phyloP scores from a whole-genome alignment of 257 asterid species.

The Salvia hispanica region DNA sequence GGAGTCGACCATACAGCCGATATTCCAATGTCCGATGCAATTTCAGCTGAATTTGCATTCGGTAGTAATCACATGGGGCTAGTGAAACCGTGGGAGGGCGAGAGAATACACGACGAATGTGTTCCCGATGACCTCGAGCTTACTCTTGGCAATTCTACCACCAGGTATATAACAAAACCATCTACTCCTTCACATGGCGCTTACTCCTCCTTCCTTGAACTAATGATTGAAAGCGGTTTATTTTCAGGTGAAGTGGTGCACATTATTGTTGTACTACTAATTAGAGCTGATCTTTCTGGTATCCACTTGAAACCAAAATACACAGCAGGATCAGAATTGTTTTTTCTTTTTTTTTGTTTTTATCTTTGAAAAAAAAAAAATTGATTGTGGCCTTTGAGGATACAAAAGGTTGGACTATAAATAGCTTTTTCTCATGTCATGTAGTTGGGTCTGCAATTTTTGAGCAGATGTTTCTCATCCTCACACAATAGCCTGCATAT shows the following conservation, averaged over 20 bases:
- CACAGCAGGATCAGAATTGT: conserved; percentile 26
- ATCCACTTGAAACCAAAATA: conserved; percentile 16
- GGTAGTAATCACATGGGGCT: conserved; percentile 67
- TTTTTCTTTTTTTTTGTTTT: neutral
- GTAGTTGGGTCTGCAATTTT: conserved; percentile 45
- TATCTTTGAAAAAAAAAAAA: no score
- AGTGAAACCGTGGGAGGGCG: conserved; percentile 98
- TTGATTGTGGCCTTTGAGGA: conserved; percentile 11
- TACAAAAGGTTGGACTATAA: conserved; percentile 35
- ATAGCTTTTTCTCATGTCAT: conserved; percentile 29
- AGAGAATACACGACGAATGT: conserved; percentile 93
- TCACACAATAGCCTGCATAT: conserved; percentile 35
- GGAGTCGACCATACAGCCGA: conserved; percentile 75
- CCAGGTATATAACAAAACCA: conserved; percentile 52
- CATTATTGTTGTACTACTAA: conserved; percentile 21
- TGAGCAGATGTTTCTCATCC: conserved; percentile 39
- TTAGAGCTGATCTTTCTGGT: conserved; percentile 25
- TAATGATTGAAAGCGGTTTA: conserved; percentile 21
- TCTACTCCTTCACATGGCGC: neutral
- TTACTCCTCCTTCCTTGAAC: neutral
- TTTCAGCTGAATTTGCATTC: conserved; percentile 90
- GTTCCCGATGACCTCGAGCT: conserved; percentile 93
- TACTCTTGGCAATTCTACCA: conserved; percentile 83
- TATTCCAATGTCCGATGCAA: conserved; percentile 88
- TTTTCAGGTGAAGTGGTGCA: conserved; percentile 47